Percentiles rank a stretch among this genome's conserved stretches.
These are phyloP conservation scores for Chaetomium sp. DNA, from an alignment of 2,329 filamentous ascomycete genomes.

Conservation along the genomic window DNA sequence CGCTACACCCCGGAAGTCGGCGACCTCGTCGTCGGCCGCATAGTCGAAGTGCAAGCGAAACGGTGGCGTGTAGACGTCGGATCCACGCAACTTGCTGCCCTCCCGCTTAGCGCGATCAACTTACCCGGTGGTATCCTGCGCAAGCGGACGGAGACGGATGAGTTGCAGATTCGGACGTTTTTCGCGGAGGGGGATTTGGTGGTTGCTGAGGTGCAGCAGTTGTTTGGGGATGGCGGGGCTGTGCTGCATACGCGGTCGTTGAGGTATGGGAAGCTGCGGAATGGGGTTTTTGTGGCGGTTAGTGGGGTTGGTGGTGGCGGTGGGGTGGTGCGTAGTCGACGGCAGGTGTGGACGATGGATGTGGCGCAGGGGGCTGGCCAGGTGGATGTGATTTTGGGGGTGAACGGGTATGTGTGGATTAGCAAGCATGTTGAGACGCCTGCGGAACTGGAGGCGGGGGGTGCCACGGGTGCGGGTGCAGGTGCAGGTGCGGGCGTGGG, in stretches of 20 bases:
- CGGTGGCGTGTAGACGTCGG: conserved; percentile 95
- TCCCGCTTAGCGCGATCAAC: conserved; percentile 88
- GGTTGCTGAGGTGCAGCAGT: conserved; percentile 87
- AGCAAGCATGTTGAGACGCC: conserved; percentile 66
- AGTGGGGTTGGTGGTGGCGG: conserved; percentile 76
- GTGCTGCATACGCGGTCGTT: conserved; percentile 83
- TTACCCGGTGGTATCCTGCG: conserved; percentile 87
- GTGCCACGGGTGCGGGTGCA: no score
- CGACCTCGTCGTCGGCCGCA: conserved; percentile 87
- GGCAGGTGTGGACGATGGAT: conserved; percentile 83
- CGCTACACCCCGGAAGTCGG: conserved; percentile 95
- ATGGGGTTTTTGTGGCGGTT: conserved; percentile 82
- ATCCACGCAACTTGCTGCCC: conserved; percentile 73
- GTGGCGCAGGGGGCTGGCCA: conserved; percentile 48
- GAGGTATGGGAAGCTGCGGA: conserved; percentile 92
- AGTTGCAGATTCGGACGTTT: conserved; percentile 95
- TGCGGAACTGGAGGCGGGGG: conserved; percentile 16
- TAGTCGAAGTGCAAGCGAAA: conserved; percentile 87
- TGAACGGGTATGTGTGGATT: conserved; percentile 97
- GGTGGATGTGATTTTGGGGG: conserved; percentile 82
- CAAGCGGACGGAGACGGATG: conserved; percentile 88
- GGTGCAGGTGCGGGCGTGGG: conserved; percentile 29
- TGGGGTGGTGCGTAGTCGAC: conserved; percentile 74
- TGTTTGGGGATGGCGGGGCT: conserved; percentile 80
- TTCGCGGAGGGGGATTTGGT: conserved; percentile 92